phyloP scores from a whole-genome alignment of 1,139 yeast species.

The Candida albicans region DNA sequence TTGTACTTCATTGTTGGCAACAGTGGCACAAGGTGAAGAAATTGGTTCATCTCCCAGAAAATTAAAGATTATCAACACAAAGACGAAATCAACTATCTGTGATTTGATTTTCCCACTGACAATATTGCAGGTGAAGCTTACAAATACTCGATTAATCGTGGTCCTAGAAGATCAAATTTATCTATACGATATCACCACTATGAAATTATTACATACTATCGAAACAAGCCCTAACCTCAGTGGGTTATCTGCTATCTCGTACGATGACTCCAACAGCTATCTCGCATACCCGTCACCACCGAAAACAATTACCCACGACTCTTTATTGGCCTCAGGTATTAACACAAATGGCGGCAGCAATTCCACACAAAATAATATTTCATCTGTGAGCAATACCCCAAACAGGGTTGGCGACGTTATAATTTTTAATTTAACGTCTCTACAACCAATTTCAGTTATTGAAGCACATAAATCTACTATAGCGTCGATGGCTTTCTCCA shows the following conservation, averaged over 20 bases:
- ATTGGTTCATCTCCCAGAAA: constrained; percentile 79
- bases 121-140: constrained; percentile 74
- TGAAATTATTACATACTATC: constrained; percentile 85
- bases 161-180: constrained; percentile 82
- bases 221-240: constrained; percentile 74
- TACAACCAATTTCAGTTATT: constrained; percentile 85
- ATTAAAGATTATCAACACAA: constrained; percentile 79
- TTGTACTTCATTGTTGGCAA: constrained; percentile 81
- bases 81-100: constrained; percentile 68
- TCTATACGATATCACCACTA: constrained; percentile 82
- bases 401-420: constrained; percentile 83
- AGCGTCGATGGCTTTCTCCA: constrained; percentile 75
- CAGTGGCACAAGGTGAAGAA: constrained; percentile 86
- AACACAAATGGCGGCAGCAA: constrained; percentile 49
- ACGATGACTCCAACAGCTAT: constrained; percentile 60
- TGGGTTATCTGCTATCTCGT: constrained; percentile 66
- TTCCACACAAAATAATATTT: constrained; percentile 41
- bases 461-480: constrained; percentile 91
- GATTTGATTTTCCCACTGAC: constrained; percentile 89
- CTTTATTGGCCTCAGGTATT: constrained; percentile 42
- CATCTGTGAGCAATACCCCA: constrained; percentile 46
- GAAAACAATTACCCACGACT: constrained; percentile 46
- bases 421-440: constrained; percentile 69
- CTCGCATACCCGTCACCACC: constrained; percentile 90
- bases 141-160: constrained; percentile 71